A percentile compares a stretch with the other conserved stretches of the same genome.
phyloP scores from a whole-genome alignment of 805 yeast species.

The Ogataea siamensis region DNA sequence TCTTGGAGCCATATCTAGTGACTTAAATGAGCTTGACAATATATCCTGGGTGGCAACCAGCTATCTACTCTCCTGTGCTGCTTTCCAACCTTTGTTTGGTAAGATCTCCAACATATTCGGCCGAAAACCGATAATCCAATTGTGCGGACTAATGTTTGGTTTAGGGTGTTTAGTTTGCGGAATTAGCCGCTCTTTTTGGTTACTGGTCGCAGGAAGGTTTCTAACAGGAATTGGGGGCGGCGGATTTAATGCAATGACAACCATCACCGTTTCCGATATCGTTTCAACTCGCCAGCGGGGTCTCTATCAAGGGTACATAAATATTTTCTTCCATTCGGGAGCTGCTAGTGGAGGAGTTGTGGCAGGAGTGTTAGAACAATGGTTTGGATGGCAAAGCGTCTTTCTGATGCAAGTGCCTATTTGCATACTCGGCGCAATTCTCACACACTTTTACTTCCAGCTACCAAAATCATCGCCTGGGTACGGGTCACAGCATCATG shows the following conservation, averaged over 20 bases:
- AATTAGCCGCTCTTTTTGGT: slow-evolving; percentile 39
- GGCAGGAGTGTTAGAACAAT: slow-evolving; percentile 55
- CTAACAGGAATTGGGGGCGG: slow-evolving; percentile 59
- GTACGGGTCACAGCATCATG: slow-evolving; percentile 46
- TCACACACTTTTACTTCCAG: slow-evolving; percentile 38
- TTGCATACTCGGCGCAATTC: slow-evolving; percentile 39
- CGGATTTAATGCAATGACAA: slow-evolving; percentile 71
- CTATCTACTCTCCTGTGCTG: slow-evolving; percentile 41
- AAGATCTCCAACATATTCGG: slow-evolving; percentile 55
- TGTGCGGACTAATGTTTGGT: slow-evolving; percentile 34
- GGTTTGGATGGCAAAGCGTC: slow-evolving; percentile 66
- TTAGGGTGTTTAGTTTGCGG: slow-evolving; percentile 45
- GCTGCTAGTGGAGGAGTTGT: slow-evolving; percentile 67
- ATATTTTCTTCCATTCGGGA: slow-evolving; percentile 74
- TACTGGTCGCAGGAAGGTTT: slow-evolving; percentile 56
- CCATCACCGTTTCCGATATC: slow-evolving; percentile 74
- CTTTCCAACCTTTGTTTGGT: slow-evolving; percentile 57
- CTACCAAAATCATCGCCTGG: slow-evolving; percentile 49
- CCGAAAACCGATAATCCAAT: slow-evolving; percentile 38
- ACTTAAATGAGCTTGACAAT: slow-evolving; percentile 43
- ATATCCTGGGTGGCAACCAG: slow-evolving; percentile 43
- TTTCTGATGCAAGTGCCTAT: slow-evolving; percentile 55
- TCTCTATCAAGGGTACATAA: slow-evolving; percentile 77
- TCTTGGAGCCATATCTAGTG: slow-evolving; percentile 50
- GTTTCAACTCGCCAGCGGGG: slow-evolving; percentile 78